phyloP scores from a whole-genome alignment of 192 early-diverging fungal species.

The Gryganskiella cystojenkinii region DNA sequence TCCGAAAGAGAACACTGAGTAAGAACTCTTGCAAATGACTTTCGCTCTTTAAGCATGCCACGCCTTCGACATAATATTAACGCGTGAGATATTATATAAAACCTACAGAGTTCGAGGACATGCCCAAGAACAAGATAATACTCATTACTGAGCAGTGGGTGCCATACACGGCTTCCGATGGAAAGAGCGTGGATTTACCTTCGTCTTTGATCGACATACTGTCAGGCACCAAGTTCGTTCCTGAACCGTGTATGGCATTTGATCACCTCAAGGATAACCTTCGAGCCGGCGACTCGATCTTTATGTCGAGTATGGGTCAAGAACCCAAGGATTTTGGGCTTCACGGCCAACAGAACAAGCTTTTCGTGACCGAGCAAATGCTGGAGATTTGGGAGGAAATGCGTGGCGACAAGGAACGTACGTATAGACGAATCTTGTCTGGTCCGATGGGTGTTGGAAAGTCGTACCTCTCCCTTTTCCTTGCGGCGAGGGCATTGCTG shows the following conservation, averaged over 20 bases:
- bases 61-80: too few relatives aligned
- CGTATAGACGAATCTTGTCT: conserved; percentile 29
- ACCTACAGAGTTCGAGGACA: too few relatives aligned
- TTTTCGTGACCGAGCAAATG: conserved; percentile 24
- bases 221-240: too few relatives aligned
- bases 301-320: conserved; percentile 1
- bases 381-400: conserved; percentile 21
- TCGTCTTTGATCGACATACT: too few relatives aligned
- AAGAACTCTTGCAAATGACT: too few relatives aligned
- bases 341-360: background rate
- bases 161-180: too few relatives aligned
- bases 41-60: too few relatives aligned
- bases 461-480: conserved; percentile 16
- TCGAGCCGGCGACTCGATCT: conserved; percentile 2
- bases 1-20: too few relatives aligned
- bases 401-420: conserved; percentile 7
- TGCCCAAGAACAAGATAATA: too few relatives aligned
- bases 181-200: too few relatives aligned
- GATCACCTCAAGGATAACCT: background rate
- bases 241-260: background rate
- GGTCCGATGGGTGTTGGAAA: conserved; percentile 20
- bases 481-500: conserved; percentile 24
- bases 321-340: background rate
- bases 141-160: too few relatives aligned
- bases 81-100: too few relatives aligned